Evolutionary conservation across 2,329 filamentous ascomycete species (phyloP), one percentile per base, ranked within the genome.

Genomic region (Neobulgaria alba): DNA sequence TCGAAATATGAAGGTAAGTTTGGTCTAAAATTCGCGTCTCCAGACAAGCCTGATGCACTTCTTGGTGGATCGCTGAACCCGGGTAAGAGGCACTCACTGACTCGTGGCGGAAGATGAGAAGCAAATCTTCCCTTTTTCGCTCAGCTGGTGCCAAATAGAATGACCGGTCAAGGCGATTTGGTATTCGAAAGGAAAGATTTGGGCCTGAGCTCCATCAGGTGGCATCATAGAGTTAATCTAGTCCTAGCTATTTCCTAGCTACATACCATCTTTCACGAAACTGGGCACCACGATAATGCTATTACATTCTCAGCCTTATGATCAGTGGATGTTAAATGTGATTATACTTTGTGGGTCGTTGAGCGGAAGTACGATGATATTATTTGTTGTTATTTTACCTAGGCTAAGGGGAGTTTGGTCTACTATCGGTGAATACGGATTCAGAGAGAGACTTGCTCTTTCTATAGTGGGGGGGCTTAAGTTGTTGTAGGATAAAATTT

Each of bases 71-170:
- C 29, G 29, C 29, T 31, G 29, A 31, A 31, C 29, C 29, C 16
- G 29, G 29, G 29, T 31, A 31, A 31, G 16, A 31, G 5, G 29
- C 16, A 31, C 29, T n/a, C 16, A 31, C 29, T 31, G 29, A 12
- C 29, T 31, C 29, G 29, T 31, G 29, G 29, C 29, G 29, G 29
- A 31, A 31, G 29, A 31, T 31, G 29, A 12, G 29, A 31, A 31
- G 29, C 16, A 31, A 31, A 31, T 31, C 29, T 15, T 31, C 29
- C 29, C 29, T 14, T 31, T 31, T 31, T 31, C 29, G 16, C 29
- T 31, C 29, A 31, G 29, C 29, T 31, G 29, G 16, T 31, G 29
- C 29, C 29, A 31, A 31, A 31, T 31, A 5, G 29, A 31, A 31
- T 15, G 29, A 31, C 29, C 29, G 29, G 16, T 15, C 29, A 31